Conservation (phyloP, 495 filamentous ascomycete genomes). For the Neurospora sublineolata region DNA sequence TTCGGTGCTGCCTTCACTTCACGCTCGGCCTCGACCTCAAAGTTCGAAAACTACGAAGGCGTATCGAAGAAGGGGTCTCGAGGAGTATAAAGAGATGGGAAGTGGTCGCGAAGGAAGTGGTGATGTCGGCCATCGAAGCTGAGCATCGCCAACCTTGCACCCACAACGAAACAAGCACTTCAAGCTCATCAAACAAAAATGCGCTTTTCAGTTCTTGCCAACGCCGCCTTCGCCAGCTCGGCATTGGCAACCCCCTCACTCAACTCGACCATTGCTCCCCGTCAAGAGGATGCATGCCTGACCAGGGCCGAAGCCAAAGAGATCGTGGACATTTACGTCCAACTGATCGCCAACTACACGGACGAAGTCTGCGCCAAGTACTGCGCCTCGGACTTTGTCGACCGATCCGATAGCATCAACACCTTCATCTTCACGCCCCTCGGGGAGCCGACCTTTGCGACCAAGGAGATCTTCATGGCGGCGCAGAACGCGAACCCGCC, state of each 20-base stretch:
- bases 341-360: conserved; percentile 25
- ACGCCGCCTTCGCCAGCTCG: conserved; percentile 16
- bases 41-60: background rate
- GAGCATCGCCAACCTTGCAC: background rate
- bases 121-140: background rate
- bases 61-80: background rate
- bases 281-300: conserved; percentile 14
- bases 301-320: conserved; percentile 17
- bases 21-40: background rate
- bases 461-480: conserved; percentile 27
- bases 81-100: conserved; percentile 7
- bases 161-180: background rate
- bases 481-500: conserved; percentile 23
- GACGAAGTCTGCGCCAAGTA: conserved; percentile 24
- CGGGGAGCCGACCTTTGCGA: conserved; percentile 22
- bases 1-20: background rate
- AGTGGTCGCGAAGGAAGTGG: background rate
- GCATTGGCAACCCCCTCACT: conserved; percentile 16
- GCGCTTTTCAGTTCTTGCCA: conserved; percentile 17
- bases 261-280: conserved; percentile 5
- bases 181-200: conserved; percentile 8
- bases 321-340: conserved; percentile 20
- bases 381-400: conserved; percentile 22
- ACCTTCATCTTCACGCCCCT: conserved; percentile 25
- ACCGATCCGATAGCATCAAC: conserved; percentile 29